Evolutionary conservation across 2,329 filamentous ascomycete genomes (phyloP), one percentile per base, ranked within the genome.

Genomic region (Pseudocercospora pini-densiflorae): DNA sequence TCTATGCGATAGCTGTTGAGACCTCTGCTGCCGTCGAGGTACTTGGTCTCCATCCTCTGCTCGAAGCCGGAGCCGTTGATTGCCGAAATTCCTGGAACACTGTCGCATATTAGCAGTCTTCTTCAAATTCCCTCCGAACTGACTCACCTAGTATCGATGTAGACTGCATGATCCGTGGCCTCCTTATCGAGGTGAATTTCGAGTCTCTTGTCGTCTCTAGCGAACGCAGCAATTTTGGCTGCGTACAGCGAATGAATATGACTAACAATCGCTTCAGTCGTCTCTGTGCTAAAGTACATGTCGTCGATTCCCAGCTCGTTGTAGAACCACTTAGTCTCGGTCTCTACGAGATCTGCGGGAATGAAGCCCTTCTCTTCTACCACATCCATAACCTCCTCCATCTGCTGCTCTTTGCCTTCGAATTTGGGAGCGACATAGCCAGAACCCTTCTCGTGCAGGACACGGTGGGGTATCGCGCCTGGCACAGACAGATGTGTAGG

Each of bases 121-220:
- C 23, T 5, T 19, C 9, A 19, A 7, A 1, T 5, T 12, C 23
- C 3, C 27, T 57, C 53, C 16, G 2, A 7, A 5, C n/a, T 4
- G 53, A 19, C 53, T 19, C 21, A 57, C 53, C 53, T 58, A 14
- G 95, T 99, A 79, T 99, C 95, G 73, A 99, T 98, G 83, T 98
- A 99, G 77, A 98, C 96, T 66, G 95, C 95, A 77, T 98, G 95
- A 78, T 98, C 95, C 66, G 86, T 83, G 23, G 93, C 93, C 81
- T 99, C 95, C 88, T 97, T 97, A 78, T 98, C 94, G 49, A 99
- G 84, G 69, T 94, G 89, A 74, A 99, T 97, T 81, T 98, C 94
- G 75, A 98, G 87, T 72, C 90, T 90, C 85, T 96, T 96, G 81
- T 98, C 94, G 79, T 96, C 92, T 64, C 95, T 89, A 40, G 94